These are phyloP conservation scores for Diutina catenulata DNA, from an alignment of 1,139 yeast genomes.

Conservation along the genomic window DNA sequence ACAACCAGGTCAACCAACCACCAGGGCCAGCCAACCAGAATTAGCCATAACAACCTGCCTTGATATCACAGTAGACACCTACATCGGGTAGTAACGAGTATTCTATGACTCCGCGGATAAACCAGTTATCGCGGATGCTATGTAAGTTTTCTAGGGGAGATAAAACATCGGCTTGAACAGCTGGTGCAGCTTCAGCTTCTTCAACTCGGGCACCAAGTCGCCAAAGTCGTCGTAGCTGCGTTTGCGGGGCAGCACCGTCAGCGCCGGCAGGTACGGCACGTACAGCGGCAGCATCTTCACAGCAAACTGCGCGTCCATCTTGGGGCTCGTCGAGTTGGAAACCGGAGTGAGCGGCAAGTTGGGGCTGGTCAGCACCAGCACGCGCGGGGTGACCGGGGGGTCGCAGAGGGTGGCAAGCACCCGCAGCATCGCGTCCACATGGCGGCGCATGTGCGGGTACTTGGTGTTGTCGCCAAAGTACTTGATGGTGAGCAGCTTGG, in stretches of 20 bases:
- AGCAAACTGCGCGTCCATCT: neutral
- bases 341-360: conserved; percentile 3
- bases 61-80: too few species aligned
- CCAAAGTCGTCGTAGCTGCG: neutral
- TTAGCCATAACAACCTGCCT: too few species aligned
- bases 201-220: neutral
- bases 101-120: neutral
- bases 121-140: conserved; percentile 3
- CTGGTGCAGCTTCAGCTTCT: neutral
- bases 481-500: conserved; percentile 31
- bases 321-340: neutral
- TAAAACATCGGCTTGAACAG: neutral
- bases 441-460: conserved; percentile 26
- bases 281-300: neutral
- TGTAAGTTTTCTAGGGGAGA: neutral
- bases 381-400: conserved; percentile 17
- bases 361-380: conserved; percentile 8
- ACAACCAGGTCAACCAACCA: too few species aligned
- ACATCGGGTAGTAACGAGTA: too few species aligned
- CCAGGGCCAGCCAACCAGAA: too few species aligned
- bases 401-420: neutral
- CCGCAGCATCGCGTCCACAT: conserved; percentile 15
- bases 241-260: neutral
- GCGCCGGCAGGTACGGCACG: neutral
- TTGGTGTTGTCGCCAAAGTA: conserved; percentile 28